These are phyloP conservation scores for Verbena officinalis DNA, from an alignment of 257 asterid species.

Conservation along the genomic window DNA sequence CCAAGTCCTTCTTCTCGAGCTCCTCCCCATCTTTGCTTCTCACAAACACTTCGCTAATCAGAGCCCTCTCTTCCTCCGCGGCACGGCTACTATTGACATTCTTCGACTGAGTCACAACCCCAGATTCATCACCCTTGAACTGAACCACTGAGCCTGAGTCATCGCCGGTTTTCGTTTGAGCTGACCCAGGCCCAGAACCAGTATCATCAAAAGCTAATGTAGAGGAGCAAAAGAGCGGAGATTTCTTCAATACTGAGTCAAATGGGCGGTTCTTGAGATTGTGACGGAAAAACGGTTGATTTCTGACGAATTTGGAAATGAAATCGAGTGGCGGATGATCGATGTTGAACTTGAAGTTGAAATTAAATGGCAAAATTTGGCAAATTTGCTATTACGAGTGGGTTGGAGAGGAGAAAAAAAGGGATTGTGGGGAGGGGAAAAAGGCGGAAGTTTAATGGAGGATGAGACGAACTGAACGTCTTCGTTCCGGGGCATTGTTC, in stretches of 20 bases:
- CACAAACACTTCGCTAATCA: constrained; percentile 90
- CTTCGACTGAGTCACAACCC: constrained; percentile 47
- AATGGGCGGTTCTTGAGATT: constrained; percentile 22
- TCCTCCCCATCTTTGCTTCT: constrained; percentile 94
- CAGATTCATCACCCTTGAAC: constrained; percentile 41
- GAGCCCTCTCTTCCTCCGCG: constrained; percentile 83
- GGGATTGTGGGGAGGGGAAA: constrained; percentile 29
- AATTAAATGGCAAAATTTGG: constrained; percentile 49
- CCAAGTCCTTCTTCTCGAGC: constrained; percentile 91
- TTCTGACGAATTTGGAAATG: constrained; percentile 35
- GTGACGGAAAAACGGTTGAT: constrained; percentile 29
- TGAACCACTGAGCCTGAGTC: constrained; percentile 35
- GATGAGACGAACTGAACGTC: constrained; percentile 60
- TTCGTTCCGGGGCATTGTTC: constrained; percentile 58
- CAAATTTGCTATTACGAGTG: constrained; percentile 32
- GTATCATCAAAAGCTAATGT: constrained; percentile 53
- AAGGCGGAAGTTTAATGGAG: constrained; percentile 59
- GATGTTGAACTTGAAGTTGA: constrained; percentile 45
- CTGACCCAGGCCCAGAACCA: constrained; percentile 35
- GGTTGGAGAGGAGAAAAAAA: constrained; percentile 36
- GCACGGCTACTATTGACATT: constrained; percentile 41
- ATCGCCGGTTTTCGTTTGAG: constrained; percentile 35
- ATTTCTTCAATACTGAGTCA: constrained; percentile 16
- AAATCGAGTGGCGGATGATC: constrained; percentile 34
- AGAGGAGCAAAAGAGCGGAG: constrained; percentile 71